Conservation (phyloP, 352 stramenopile species). For the Globisporangium paroecandrum region DNA sequence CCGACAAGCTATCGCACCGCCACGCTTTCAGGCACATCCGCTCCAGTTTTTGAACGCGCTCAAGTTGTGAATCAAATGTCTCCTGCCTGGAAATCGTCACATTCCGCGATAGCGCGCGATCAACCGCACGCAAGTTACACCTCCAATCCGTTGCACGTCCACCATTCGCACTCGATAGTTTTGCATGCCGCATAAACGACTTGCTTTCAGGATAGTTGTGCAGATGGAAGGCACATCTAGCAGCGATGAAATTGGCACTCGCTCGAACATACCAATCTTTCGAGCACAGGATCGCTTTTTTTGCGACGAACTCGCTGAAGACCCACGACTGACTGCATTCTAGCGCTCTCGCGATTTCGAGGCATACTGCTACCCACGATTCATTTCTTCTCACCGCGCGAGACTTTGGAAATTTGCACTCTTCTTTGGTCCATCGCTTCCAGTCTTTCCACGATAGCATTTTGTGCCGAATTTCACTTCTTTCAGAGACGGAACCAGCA, state of each 20-base stretch:
- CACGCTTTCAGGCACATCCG: constrained; percentile 62
- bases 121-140: constrained; percentile 33
- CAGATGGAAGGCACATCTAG: constrained; percentile 19
- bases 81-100: constrained; percentile 32
- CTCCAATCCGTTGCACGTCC: constrained; percentile 10
- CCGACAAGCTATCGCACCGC: constrained; percentile 42
- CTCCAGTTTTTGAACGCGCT: constrained; percentile 54
- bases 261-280: constrained; percentile 25
- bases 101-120: constrained; percentile 32
- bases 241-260: constrained; percentile 30
- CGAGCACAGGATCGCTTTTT: constrained; percentile 24
- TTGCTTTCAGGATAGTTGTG: constrained; percentile 22
- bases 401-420: background rate
- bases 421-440: constrained; percentile 23
- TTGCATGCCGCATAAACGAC: constrained; percentile 30
- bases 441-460: constrained; percentile 32
- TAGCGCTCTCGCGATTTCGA: constrained; percentile 33
- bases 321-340: constrained; percentile 37
- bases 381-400: constrained; percentile 23
- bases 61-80: constrained; percentile 35
- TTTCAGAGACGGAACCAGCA: constrained; percentile 11
- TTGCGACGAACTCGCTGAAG: constrained; percentile 24
- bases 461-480: background rate
- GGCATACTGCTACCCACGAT: constrained; percentile 36
- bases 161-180: background rate